phyloP scores from a whole-genome alignment of 2,329 filamentous ascomycete species.

The Sphaceloma murrayae region DNA sequence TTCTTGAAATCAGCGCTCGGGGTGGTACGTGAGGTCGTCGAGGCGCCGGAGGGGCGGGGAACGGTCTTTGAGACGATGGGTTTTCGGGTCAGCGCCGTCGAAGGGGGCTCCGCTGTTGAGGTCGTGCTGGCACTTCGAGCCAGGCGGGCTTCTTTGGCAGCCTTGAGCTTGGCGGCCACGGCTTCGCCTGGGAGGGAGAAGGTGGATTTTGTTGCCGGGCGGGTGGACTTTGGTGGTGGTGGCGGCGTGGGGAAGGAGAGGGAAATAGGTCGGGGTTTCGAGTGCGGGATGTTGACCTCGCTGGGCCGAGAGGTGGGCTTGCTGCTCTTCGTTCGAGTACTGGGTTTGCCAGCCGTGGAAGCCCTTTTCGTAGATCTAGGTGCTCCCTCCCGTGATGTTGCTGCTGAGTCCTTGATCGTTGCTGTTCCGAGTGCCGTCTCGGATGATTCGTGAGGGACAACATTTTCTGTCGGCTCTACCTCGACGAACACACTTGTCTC shows the following conservation, averaged over 20 bases:
- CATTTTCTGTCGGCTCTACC: too few species aligned
- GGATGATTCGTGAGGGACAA: too few species aligned
- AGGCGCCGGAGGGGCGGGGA: constrained; percentile 18
- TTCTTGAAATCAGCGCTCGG: constrained; percentile 27
- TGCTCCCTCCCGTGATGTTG: too few species aligned
- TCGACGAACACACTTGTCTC: too few species aligned
- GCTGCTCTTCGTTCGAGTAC: too few species aligned
- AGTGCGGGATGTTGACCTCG: constrained; percentile 21
- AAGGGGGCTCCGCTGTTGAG: neutral
- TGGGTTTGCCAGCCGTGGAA: too few species aligned
- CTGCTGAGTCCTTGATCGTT: too few species aligned
- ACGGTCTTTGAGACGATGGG: neutral
- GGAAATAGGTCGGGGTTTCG: constrained; percentile 39
- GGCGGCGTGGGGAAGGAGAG: constrained; percentile 40
- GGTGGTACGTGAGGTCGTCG: constrained; percentile 3
- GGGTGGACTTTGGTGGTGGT: constrained; percentile 40
- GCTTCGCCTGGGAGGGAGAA: constrained; percentile 47
- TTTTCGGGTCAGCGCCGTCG: neutral
- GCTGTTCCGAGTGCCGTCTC: too few species aligned
- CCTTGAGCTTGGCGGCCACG: constrained; percentile 45
- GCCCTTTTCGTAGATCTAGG: too few species aligned
- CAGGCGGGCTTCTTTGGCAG: constrained; percentile 40
- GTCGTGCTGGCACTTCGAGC: constrained; percentile 33
- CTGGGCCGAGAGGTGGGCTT: too few species aligned
- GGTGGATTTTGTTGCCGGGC: constrained; percentile 40